phyloP scores from a whole-genome alignment of 352 stramenopile species.

The Phytopythium sindhum region DNA sequence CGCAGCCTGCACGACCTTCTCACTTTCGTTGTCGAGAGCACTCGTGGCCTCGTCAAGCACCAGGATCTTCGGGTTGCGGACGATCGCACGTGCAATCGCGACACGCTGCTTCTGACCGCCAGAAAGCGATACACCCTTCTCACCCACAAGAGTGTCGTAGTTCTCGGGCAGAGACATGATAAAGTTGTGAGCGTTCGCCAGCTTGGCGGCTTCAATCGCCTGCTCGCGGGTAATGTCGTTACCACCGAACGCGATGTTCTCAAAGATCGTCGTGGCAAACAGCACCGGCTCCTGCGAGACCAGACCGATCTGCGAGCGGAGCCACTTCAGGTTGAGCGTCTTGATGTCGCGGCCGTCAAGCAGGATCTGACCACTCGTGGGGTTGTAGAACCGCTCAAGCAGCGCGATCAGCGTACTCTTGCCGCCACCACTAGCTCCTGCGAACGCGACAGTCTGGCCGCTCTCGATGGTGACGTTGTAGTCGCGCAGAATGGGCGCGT shows the following conservation, averaged over 20 bases:
- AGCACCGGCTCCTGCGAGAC: conserved; percentile 88
- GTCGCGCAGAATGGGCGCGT: conserved; percentile 24
- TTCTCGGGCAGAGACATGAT: conserved; percentile 82
- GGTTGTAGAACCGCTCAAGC: conserved; percentile 88
- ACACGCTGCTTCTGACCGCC: conserved; percentile 38
- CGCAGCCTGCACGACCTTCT: conserved; percentile 72
- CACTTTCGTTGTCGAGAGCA: conserved; percentile 76
- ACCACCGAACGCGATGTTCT: conserved; percentile 88
- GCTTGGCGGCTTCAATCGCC: conserved; percentile 42
- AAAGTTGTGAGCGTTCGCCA: conserved; percentile 30
- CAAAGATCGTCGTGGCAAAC: conserved; percentile 83
- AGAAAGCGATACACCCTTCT: conserved; percentile 29
- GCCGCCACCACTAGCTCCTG: conserved; percentile 25
- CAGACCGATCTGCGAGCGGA: conserved; percentile 61
- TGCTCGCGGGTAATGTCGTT: conserved; percentile 56
- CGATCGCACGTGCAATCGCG: conserved; percentile 40
- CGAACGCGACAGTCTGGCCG: conserved; percentile 29
- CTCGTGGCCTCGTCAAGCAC: conserved; percentile 86
- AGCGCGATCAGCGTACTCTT: conserved; percentile 56
- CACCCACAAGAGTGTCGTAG: conserved; percentile 63
- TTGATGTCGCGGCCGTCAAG: conserved; percentile 80
- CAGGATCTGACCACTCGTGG: conserved; percentile 53
- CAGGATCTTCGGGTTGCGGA: conserved; percentile 81
- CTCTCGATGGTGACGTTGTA: conserved; percentile 34
- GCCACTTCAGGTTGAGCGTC: conserved; percentile 74